Percentiles rank a stretch among this genome's conserved stretches.
Conservation (phyloP, 192 early-diverging fungal genomes). For the Oehlia diaphana region DNA sequence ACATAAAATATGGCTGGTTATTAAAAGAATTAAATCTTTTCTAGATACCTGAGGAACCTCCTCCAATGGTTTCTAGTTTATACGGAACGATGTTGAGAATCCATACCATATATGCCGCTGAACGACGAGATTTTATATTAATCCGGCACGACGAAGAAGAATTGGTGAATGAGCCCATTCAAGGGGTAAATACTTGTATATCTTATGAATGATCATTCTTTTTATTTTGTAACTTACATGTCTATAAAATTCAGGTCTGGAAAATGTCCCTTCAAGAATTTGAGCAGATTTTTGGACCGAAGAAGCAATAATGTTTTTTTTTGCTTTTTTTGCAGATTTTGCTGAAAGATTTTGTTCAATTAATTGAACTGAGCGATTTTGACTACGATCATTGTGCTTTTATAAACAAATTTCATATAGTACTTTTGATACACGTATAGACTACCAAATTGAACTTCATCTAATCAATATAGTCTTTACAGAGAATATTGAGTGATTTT, state of each 20-base stretch:
- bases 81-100: neutral
- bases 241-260: neutral
- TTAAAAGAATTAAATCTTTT: neutral
- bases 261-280: neutral
- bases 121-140: neutral
- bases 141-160: neutral
- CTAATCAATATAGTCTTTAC: too few species aligned
- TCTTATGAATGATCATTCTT: neutral
- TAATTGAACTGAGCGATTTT: too few species aligned
- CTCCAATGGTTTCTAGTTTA: neutral
- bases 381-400: too few species aligned
- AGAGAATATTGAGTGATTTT: too few species aligned
- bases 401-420: too few species aligned
- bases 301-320: neutral
- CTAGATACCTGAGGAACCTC: neutral
- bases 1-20: neutral
- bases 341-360: too few species aligned
- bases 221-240: neutral
- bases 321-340: too few species aligned
- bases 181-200: neutral
- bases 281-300: neutral
- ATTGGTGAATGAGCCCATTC: neutral
- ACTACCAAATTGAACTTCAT: too few species aligned
- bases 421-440: too few species aligned
- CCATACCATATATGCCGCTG: neutral